Evolutionary conservation across 106 monocot species (phyloP).

Genomic region (Dioscorea dumetorum): DNA sequence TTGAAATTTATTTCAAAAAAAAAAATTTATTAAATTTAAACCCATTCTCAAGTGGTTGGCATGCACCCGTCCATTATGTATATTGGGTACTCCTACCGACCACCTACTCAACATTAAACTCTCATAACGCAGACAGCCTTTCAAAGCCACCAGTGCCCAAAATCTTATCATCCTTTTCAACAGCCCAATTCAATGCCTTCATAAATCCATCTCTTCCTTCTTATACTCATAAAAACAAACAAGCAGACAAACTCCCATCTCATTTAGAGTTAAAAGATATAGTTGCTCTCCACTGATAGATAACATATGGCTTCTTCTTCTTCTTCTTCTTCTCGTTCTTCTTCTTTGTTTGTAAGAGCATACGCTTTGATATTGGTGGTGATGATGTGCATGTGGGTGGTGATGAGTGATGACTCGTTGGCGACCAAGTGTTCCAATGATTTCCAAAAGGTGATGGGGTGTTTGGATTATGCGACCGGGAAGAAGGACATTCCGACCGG

Average conservation of each 20-base stretch:
- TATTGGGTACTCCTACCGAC: background rate
- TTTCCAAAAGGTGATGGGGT: constrained; percentile 38
- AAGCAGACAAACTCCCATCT: background rate
- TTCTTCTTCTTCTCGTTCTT: too few species aligned
- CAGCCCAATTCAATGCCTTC: background rate
- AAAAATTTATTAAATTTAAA: too few species aligned
- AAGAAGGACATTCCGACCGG: constrained; percentile 33
- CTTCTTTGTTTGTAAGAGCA: background rate
- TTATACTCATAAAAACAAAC: background rate
- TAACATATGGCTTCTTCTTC: too few species aligned
- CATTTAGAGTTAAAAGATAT: too few species aligned
- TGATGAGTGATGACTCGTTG: constrained; percentile 5
- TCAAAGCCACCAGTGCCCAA: too few species aligned
- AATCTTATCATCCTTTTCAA: background rate
- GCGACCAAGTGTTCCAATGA: constrained; percentile 31
- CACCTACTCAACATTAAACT: constrained; percentile 1
- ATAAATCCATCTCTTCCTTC: background rate
- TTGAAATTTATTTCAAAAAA: too few species aligned
- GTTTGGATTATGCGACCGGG: constrained; percentile 43
- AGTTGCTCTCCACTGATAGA: too few species aligned
- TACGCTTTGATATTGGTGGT: too few species aligned
- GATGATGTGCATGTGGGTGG: background rate
- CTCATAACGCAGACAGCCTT: background rate
- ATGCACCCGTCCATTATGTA: too few species aligned
- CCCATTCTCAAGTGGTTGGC: too few species aligned